Base-by-base conservation (phyloP, 805 yeast genomes). In the Scheffersomyces lignosus region DNA sequence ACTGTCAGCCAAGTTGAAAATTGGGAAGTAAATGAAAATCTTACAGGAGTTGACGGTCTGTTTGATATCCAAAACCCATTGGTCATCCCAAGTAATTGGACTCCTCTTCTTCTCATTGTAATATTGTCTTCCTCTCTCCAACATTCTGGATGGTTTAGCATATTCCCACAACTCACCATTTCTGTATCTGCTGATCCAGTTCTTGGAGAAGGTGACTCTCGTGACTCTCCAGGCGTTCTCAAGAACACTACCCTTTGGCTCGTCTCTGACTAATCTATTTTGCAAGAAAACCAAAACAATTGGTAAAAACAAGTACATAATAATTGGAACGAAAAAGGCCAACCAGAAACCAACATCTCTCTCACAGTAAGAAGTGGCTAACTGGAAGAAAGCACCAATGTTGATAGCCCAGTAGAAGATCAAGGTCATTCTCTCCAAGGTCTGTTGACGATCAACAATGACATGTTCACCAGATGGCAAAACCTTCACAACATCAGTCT, bases 391-490 rank as follows among this genome's bases (percentile, higher is more conserved):
- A 6, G 78, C 74, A 43, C 81, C 81, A 41, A 74, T 62, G 49
- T 75, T 77, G 46, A 77, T 76, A 35, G 75, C 59, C 77, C 79
- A 75, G 56, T 76, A 76, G 54, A 75, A 76, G 30, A 70, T 60
- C 52, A 75, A 60, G 3, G 63, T 44, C 56, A 64, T 66, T 50
- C 70, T 54, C 48, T 65, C 68, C 39, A 71, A 52, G 4, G 74
- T 54, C 37, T 67, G 59, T 49, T 66, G 69, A 37, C 75, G 64
- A 47, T 72, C 77, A 30, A 73, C 60, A 48, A 83, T 78, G 24
- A 84, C 90, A 32, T 73, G 71, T 53, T 80, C 81, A 39, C 95
- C 95, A 18, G 69, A 54, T 46, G 75, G 73, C 39, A 74, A 64
- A 3, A 74, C 76, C 56, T 71, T 74, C 37, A 86, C 77, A 34